These are phyloP conservation scores for Salvia splendens DNA, from an alignment of 257 asterid genomes.

Conservation along the genomic window DNA sequence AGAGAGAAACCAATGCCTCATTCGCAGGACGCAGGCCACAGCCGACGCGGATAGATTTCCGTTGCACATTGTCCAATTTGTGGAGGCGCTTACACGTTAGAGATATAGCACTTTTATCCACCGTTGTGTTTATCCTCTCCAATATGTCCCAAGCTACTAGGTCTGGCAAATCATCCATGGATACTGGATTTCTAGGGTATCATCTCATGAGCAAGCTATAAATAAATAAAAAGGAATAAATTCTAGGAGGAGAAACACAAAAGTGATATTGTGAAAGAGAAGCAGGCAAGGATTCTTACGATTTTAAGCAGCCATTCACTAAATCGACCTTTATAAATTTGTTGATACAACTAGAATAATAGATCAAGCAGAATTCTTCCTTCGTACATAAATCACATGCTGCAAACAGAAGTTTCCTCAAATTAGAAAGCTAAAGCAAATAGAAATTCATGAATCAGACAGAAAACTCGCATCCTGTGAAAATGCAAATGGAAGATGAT, in stretches of 20 bases:
- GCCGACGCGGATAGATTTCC: conserved; percentile 67
- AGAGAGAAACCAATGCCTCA: conserved; percentile 57
- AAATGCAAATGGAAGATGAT: conserved; percentile 15
- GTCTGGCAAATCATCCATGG: conserved; percentile 84
- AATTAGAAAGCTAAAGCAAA: not conserved
- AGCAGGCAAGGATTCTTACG: not conserved
- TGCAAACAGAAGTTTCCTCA: conserved; percentile 9
- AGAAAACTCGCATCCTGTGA: conserved; percentile 5
- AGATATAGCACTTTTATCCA: conserved; percentile 66
- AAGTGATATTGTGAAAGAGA: not conserved
- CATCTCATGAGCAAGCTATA: not conserved
- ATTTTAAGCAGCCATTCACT: not conserved
- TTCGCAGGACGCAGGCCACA: conserved; percentile 75
- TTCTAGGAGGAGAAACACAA: no score
- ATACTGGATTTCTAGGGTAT: conserved; percentile 13
- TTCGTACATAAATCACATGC: not conserved
- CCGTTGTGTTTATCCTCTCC: conserved; percentile 44
- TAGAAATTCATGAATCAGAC: not conserved
- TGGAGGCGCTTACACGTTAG: conserved; percentile 67
- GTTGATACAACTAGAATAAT: not conserved
- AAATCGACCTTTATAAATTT: not conserved
- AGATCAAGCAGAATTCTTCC: not conserved
- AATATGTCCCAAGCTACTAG: conserved; percentile 69
- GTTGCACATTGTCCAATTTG: conserved; percentile 57
- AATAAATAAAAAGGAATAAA: not conserved